Conservation (phyloP, 2,329 filamentous ascomycete genomes). For the Amesomyces nigricolor region DNA sequence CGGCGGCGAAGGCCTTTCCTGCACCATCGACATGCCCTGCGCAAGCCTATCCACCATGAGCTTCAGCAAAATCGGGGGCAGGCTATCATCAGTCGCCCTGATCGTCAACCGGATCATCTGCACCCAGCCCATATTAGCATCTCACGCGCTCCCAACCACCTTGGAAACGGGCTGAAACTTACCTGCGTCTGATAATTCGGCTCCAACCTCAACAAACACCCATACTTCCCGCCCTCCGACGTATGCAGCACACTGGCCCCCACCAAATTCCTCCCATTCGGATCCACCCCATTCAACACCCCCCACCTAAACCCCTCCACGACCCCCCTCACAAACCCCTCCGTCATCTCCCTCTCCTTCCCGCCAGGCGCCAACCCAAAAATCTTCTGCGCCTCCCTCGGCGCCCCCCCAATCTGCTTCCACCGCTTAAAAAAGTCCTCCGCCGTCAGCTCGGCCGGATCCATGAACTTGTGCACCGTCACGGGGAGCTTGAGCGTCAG, state of each 20-base stretch:
- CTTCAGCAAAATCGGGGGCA: slow-evolving; percentile 74
- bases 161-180: slow-evolving; percentile 32
- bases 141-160: too few relatives aligned
- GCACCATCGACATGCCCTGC: slow-evolving; percentile 40
- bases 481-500: slow-evolving; percentile 87
- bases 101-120: slow-evolving; percentile 96
- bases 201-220: slow-evolving; percentile 87
- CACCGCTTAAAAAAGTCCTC: slow-evolving; percentile 99
- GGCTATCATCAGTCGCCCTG: slow-evolving; percentile 84
- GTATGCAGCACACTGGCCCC: slow-evolving; percentile 84
- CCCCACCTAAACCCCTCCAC: slow-evolving; percentile 89
- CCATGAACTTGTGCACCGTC: slow-evolving; percentile 93
- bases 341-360: slow-evolving; percentile 59
- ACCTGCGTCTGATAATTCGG: slow-evolving; percentile 91
- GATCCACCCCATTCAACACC: slow-evolving; percentile 77
- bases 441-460: slow-evolving; percentile 73
- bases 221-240: slow-evolving; percentile 80
- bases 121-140: slow-evolving; percentile 5
- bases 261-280: slow-evolving; percentile 89
- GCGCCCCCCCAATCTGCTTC: slow-evolving; percentile 91
- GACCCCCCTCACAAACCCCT: slow-evolving; percentile 63
- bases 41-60: slow-evolving; percentile 81
- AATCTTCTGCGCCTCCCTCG: slow-evolving; percentile 82
- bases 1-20: slow-evolving; percentile 37
- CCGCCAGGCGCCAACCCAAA: slow-evolving; percentile 59